Evolutionary conservation across 495 filamentous ascomycete genomes (phyloP).

Genomic region (Podospora australis): DNA sequence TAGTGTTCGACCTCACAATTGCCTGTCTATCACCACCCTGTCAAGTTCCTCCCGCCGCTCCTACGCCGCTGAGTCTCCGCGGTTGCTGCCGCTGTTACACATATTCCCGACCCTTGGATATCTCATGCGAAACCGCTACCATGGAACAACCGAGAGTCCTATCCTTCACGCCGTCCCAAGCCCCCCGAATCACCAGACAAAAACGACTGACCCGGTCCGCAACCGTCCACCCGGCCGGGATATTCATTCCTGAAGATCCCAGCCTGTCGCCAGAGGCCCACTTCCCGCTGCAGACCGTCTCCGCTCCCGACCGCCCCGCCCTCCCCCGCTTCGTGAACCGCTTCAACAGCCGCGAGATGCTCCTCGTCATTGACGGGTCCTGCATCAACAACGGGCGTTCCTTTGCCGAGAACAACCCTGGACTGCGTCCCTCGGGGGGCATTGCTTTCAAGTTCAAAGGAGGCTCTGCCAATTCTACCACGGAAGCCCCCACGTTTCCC

Average conservation of each 20-base stretch:
- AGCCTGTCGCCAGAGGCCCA: constrained; percentile 25
- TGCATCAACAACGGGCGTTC: constrained; percentile 33
- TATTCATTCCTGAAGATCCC: constrained; percentile 21
- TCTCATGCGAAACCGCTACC: not conserved
- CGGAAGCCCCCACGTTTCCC: constrained; percentile 4
- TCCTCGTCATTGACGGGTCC: constrained; percentile 37
- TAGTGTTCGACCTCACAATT: too few relatives aligned
- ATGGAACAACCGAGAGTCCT: not conserved
- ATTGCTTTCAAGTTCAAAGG: constrained; percentile 35
- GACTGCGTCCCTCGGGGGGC: constrained; percentile 29
- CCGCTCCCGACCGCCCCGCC: constrained; percentile 12
- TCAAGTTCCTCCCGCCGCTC: too few relatives aligned
- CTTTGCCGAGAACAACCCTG: not conserved
- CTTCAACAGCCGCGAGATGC: constrained; percentile 32
- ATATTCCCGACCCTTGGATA: too few relatives aligned
- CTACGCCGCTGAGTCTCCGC: too few relatives aligned
- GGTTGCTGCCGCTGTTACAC: too few relatives aligned
- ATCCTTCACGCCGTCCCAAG: not conserved
- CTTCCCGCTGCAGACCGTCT: constrained; percentile 29
- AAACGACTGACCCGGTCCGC: not conserved
- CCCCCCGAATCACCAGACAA: not conserved
- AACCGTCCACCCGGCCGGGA: constrained; percentile 16
- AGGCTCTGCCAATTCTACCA: not conserved
- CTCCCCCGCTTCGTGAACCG: constrained; percentile 33
- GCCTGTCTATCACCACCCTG: too few relatives aligned